phyloP scores from a whole-genome alignment of 1,284 basidiomycete species.

The Naganishia albida region DNA sequence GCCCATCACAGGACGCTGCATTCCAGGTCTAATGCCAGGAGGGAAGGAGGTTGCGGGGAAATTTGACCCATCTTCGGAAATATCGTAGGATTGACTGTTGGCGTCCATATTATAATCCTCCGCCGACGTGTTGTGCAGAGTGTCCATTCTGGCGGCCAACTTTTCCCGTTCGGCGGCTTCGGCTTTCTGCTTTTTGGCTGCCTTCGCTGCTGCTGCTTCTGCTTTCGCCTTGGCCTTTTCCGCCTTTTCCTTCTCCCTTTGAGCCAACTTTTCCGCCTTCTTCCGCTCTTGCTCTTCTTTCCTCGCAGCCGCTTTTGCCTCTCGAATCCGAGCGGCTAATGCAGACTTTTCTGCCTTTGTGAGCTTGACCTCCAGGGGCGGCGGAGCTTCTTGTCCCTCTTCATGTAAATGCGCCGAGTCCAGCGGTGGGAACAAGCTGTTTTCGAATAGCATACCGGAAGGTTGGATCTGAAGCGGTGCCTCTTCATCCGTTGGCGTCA shows the following conservation, averaged over 20 bases:
- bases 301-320: constrained; percentile 28
- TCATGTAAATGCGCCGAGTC: constrained; percentile 9
- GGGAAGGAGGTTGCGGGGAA: neutral
- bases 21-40: constrained; percentile 4
- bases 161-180: constrained; percentile 23
- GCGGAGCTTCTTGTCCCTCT: neutral
- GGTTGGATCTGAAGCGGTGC: constrained; percentile 10
- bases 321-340: constrained; percentile 27
- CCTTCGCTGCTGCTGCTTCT: constrained; percentile 33
- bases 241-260: constrained; percentile 27
- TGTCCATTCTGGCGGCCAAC: constrained; percentile 23
- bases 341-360: constrained; percentile 30
- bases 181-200: constrained; percentile 31
- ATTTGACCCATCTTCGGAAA: neutral
- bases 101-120: constrained; percentile 6
- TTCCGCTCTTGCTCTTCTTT: constrained; percentile 31
- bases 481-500: constrained; percentile 17
- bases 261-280: constrained; percentile 26
- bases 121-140: constrained; percentile 3
- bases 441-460: constrained; percentile 7
- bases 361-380: constrained; percentile 17
- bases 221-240: constrained; percentile 31
- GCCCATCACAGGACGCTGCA: constrained; percentile 1
- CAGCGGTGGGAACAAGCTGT: constrained; percentile 14
- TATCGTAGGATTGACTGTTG: neutral